phyloP scores from a whole-genome alignment of 208 protist species.

The Leishmania turanica region DNA sequence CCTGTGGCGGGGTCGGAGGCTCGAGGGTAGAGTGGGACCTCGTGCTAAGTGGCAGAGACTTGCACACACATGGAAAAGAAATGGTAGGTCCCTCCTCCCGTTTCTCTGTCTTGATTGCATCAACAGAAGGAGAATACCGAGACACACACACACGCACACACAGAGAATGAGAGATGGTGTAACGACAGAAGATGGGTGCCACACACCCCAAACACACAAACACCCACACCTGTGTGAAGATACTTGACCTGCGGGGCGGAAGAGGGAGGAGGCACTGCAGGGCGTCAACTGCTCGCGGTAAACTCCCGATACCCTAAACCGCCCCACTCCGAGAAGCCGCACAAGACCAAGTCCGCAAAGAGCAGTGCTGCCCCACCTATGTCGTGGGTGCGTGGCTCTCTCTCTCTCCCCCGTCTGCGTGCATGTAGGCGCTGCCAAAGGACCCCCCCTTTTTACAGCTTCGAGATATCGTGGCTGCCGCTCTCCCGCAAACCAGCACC shows the following conservation, averaged over 20 bases:
- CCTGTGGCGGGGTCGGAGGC: too few relatives aligned
- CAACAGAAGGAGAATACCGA: too few relatives aligned
- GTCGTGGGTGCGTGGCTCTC: neutral
- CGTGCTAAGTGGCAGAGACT: too few relatives aligned
- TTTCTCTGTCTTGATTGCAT: too few relatives aligned
- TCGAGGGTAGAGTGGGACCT: too few relatives aligned
- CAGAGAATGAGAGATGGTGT: neutral
- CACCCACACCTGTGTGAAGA: neutral
- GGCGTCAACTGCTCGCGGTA: neutral
- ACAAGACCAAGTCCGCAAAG: neutral
- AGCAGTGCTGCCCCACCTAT: neutral
- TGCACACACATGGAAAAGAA: too few relatives aligned
- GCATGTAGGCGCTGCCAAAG: conserved; percentile 2
- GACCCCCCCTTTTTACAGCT: conserved; percentile 47
- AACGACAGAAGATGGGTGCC: too few relatives aligned
- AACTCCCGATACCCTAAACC: neutral
- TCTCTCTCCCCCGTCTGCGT: neutral
- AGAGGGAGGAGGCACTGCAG: neutral
- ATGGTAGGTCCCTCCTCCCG: too few relatives aligned
- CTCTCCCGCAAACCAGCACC: conserved; percentile 82
- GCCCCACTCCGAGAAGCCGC: neutral
- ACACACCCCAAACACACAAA: too few relatives aligned
- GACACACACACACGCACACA: neutral
- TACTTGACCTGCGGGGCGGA: neutral
- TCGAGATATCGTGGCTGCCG: conserved; percentile 90